Percentiles rank a stretch among this genome's conserved stretches.
Conservation (phyloP, 352 stramenopile species). For the Blastocystis sp. region DNA sequence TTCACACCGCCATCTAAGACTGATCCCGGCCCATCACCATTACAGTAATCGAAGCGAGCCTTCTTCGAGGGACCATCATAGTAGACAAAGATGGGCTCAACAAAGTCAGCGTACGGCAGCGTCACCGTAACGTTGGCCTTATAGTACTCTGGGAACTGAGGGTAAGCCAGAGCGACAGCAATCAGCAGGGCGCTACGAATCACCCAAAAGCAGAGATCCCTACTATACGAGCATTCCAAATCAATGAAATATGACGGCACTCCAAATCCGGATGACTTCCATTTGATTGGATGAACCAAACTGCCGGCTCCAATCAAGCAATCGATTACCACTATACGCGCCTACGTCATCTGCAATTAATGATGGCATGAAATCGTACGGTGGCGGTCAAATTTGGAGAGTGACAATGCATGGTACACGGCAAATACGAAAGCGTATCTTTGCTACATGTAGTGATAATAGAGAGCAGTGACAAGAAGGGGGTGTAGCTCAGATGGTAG, state of each 20-base stretch:
- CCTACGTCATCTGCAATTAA: too few species aligned
- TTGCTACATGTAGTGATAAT: too few species aligned
- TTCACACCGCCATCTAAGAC: constrained; percentile 53
- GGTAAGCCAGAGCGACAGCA: constrained; percentile 58
- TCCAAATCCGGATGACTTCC: too few species aligned
- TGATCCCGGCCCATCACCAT: constrained; percentile 54
- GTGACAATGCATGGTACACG: too few species aligned
- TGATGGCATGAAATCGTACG: too few species aligned
- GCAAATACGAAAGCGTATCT: too few species aligned
- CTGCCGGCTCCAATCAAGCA: too few species aligned
- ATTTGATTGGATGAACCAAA: too few species aligned
- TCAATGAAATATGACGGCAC: too few species aligned
- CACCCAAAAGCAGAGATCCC: background rate
- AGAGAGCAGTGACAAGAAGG: background rate
- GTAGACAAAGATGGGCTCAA: constrained; percentile 76
- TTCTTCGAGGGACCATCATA: constrained; percentile 64
- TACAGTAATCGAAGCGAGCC: constrained; percentile 41
- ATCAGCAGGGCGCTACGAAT: constrained; percentile 2
- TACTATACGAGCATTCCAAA: background rate
- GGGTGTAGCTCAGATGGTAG: constrained; percentile 57
- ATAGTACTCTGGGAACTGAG: constrained; percentile 71
- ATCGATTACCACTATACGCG: too few species aligned
- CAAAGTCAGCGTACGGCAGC: constrained; percentile 76
- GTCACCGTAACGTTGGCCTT: constrained; percentile 74
- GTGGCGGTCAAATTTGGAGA: too few species aligned